Evolutionary conservation across 2,329 filamentous ascomycete species (phyloP).

Genomic region (Monascus ruber): DNA sequence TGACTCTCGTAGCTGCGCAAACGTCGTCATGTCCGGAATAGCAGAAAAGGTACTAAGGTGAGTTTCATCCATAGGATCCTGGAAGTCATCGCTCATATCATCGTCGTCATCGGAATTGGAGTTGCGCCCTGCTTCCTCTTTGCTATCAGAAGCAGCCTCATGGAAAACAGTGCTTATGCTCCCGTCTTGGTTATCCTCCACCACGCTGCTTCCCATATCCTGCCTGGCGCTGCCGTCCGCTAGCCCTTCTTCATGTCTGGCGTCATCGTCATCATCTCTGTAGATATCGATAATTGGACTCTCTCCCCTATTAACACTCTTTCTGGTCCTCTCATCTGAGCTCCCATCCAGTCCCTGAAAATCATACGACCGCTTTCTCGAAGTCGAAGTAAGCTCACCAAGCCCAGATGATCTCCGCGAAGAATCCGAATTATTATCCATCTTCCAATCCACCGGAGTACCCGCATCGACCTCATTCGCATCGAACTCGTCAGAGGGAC

Average conservation of each 20-base stretch:
- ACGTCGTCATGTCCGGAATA: conserved; percentile 75
- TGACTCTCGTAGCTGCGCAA: conserved; percentile 57
- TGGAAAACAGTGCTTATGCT: conserved; percentile 32
- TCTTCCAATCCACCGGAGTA: conserved; percentile 6
- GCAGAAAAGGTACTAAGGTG: conserved; percentile 79
- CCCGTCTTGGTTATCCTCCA: conserved; percentile 29
- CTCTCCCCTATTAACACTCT: conserved; percentile 12
- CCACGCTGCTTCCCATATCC: conserved; percentile 23
- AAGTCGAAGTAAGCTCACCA: too few relatives aligned
- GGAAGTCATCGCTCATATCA: conserved; percentile 17
- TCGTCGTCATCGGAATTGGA: conserved; percentile 12
- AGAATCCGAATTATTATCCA: conserved; percentile 2
- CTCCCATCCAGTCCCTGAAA: conserved; percentile 7
- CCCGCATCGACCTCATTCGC: conserved; percentile 15
- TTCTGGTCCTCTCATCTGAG: conserved; percentile 16
- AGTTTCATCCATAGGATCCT: conserved; percentile 32
- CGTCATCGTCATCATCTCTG: conserved; percentile 15
- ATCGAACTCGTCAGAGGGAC: conserved; percentile 16
- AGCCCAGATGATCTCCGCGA: conserved; percentile 4
- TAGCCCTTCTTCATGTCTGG: conserved; percentile 10
- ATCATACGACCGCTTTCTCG: conserved; percentile 11
- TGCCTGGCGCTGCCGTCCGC: conserved; percentile 2
- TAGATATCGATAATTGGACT: conserved; percentile 15
- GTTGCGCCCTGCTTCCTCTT: conserved; percentile 8
- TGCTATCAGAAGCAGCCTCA: conserved; percentile 10